Conservation (phyloP, 2,329 filamentous ascomycete species). For the Nannizziopsis arthrosporioides region DNA sequence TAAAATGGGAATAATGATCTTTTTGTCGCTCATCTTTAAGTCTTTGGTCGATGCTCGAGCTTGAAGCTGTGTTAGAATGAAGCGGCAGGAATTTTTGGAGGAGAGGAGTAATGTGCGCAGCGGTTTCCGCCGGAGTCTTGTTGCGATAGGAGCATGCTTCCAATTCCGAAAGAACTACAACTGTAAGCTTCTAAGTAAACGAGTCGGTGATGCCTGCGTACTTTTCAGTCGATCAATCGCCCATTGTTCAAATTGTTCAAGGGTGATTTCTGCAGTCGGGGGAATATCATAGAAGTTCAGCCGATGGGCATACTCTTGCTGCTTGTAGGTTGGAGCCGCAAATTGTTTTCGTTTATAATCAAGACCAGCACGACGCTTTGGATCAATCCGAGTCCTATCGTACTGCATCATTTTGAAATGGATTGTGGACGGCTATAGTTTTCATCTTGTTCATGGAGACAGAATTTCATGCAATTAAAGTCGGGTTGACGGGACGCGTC, state of each 20-base stretch:
- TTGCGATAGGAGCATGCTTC: conserved; percentile 96
- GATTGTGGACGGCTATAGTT: not conserved
- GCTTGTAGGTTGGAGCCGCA: conserved; percentile 61
- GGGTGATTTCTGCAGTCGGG: conserved; percentile 83
- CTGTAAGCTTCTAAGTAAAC: not conserved
- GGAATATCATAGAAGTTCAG: conserved; percentile 86
- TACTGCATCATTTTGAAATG: conserved; percentile 32
- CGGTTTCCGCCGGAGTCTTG: conserved; percentile 69
- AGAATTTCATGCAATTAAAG: not conserved
- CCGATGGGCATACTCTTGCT: conserved; percentile 67
- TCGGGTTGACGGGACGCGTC: not conserved
- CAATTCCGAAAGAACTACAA: conserved; percentile 39
- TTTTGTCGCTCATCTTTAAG: conserved; percentile 69
- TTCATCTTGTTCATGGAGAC: not conserved
- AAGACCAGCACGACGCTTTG: conserved; percentile 65
- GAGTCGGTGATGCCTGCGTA: conserved; percentile 23
- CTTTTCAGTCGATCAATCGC: conserved; percentile 82
- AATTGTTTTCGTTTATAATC: conserved; percentile 83
- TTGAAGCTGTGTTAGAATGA: conserved; percentile 57
- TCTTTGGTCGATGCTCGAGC: conserved; percentile 38
- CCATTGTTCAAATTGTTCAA: conserved; percentile 98
- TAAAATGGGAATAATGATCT: conserved; percentile 97
- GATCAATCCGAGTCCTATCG: conserved; percentile 34
- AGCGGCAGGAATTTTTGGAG: conserved; percentile 80
- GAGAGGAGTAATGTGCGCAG: conserved; percentile 69